These are phyloP conservation scores for Seiridium cupressi DNA, from an alignment of 2,329 filamentous ascomycete species.

Conservation along the genomic window DNA sequence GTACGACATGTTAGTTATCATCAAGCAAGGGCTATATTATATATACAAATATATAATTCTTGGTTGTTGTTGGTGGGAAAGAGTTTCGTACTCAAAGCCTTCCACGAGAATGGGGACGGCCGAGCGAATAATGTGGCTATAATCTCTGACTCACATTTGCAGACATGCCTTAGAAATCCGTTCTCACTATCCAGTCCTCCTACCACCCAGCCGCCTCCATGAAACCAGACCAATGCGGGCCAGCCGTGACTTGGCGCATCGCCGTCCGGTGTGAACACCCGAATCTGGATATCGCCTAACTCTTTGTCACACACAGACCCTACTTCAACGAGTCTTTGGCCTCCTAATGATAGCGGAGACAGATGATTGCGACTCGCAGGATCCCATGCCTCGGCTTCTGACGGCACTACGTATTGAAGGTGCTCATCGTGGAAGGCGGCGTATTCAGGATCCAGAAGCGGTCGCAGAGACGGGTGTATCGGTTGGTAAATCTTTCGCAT, in stretches of 20 bases:
- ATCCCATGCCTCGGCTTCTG: constrained; percentile 32
- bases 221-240: constrained; percentile 37
- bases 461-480: background rate
- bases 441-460: constrained; percentile 35
- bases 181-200: constrained; percentile 32
- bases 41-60: too few relatives aligned
- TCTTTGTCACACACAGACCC: constrained; percentile 20
- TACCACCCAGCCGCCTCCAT: constrained; percentile 38
- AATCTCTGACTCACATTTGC: constrained; percentile 14
- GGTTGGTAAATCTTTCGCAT: background rate
- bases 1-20: background rate
- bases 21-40: too few relatives aligned
- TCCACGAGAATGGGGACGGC: too few relatives aligned
- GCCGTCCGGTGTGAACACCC: constrained; percentile 29
- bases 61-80: too few relatives aligned
- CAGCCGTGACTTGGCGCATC: constrained; percentile 24
- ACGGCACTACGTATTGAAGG: constrained; percentile 33
- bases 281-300: constrained; percentile 24
- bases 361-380: constrained; percentile 15
- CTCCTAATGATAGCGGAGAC: constrained; percentile 23
- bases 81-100: too few relatives aligned
- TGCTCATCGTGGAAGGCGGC: constrained; percentile 34
- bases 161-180: constrained; percentile 30
- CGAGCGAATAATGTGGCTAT: too few relatives aligned
- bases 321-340: constrained; percentile 17